phyloP scores from a whole-genome alignment of 345 rosid species.

The Pugionium cornutum region DNA sequence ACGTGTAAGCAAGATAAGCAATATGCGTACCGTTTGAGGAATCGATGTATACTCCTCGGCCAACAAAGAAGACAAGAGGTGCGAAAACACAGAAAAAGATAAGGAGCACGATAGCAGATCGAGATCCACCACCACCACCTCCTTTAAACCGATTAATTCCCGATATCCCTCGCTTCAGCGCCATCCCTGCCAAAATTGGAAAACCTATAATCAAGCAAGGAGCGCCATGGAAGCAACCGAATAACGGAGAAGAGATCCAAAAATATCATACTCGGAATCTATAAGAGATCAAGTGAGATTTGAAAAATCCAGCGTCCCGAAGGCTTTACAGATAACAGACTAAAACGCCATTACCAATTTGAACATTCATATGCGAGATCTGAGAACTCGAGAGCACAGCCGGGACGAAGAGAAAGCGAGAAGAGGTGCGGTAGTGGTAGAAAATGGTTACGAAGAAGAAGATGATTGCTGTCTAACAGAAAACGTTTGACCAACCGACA shows the following conservation, averaged over 20 bases:
- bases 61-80: constrained; percentile 69
- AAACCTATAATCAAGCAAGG: constrained; percentile 29
- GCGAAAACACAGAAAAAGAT: constrained; percentile 60
- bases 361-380: constrained; percentile 30
- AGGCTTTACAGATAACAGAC: too few species aligned
- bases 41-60: constrained; percentile 58
- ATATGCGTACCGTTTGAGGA: constrained; percentile 50
- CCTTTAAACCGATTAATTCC: constrained; percentile 50
- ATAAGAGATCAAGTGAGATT: constrained; percentile 9
- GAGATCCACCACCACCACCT: constrained; percentile 65
- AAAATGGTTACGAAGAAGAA: constrained; percentile 14
- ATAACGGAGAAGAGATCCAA: background rate
- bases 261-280: constrained; percentile 30
- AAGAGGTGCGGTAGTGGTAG: too few species aligned
- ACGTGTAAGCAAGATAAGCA: background rate
- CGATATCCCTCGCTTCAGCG: constrained; percentile 65
- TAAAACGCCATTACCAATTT: constrained; percentile 16
- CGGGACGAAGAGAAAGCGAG: constrained; percentile 9
- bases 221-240: background rate
- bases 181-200: constrained; percentile 57
- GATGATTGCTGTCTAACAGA: constrained; percentile 16
- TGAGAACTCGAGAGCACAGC: too few species aligned
- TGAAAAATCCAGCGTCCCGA: constrained; percentile 26
- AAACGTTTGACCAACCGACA: constrained; percentile 30
- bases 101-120: constrained; percentile 49